phyloP scores from a whole-genome alignment of 2,329 filamentous ascomycete genomes.

The Aureobasidium sp. region DNA sequence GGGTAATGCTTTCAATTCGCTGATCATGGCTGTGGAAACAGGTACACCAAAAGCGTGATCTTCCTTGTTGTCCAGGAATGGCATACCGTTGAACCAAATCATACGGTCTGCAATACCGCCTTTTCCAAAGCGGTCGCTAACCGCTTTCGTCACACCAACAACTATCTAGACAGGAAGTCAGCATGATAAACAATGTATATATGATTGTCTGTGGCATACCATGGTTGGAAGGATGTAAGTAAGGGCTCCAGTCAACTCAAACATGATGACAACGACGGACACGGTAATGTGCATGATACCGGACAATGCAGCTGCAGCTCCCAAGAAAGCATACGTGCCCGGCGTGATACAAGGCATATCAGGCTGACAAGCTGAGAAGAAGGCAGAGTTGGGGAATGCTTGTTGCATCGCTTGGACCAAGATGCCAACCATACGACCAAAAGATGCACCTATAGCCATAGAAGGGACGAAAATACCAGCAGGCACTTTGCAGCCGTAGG shows the following conservation, averaged over 20 bases:
- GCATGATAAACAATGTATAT: neutral
- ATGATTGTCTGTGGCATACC: conserved; percentile 38
- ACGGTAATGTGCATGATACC: conserved; percentile 98
- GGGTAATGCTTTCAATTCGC: conserved; percentile 74
- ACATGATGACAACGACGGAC: conserved; percentile 98
- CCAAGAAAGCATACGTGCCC: conserved; percentile 92
- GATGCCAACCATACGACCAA: conserved; percentile 90
- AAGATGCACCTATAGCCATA: conserved; percentile 93
- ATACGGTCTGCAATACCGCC: conserved; percentile 95
- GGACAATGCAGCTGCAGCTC: conserved; percentile 81
- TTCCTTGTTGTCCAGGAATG: conserved; percentile 94
- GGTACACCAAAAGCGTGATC: conserved; percentile 95
- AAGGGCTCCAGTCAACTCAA: conserved; percentile 92
- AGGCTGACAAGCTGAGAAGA: conserved; percentile 83
- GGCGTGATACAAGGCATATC: conserved; percentile 95
- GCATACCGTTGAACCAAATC: conserved; percentile 98
- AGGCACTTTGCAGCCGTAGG: conserved; percentile 95
- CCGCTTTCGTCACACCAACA: conserved; percentile 90
- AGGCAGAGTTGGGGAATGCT: conserved; percentile 69
- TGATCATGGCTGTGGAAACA: conserved; percentile 66
- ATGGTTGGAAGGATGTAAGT: conserved; percentile 97
- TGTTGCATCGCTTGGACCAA: conserved; percentile 86
- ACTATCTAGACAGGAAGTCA: conserved; percentile 55
- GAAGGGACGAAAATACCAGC: conserved; percentile 97
- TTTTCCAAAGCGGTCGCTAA: conserved; percentile 85